Evolutionary conservation across 352 stramenopile species (phyloP).

Genomic region (Globisporangium spiculum): DNA sequence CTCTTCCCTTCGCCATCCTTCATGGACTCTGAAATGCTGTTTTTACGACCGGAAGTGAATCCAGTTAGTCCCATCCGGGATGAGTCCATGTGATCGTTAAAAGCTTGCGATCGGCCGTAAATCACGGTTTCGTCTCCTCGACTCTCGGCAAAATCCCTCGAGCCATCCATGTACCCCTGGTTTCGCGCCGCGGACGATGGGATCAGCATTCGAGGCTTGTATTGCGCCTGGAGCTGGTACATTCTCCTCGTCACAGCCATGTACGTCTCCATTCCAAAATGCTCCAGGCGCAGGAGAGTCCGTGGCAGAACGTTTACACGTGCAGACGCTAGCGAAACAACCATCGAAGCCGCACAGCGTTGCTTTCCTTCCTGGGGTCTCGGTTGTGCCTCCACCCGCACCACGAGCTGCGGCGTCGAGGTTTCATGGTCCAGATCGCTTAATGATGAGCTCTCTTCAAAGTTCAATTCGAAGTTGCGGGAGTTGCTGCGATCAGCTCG

Average conservation of each 20-base stretch:
- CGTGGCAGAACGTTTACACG: conserved; percentile 50
- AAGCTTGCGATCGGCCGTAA: conserved; percentile 1
- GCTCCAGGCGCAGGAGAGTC: conserved; percentile 50
- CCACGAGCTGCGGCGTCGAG: conserved; percentile 4
- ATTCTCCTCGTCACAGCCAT: conserved; percentile 41
- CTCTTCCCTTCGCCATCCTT: conserved; percentile 7
- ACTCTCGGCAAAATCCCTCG: conserved; percentile 24
- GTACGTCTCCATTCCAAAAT: conserved; percentile 52
- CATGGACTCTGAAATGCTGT: conserved; percentile 38
- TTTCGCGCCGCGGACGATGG: conserved; percentile 24
- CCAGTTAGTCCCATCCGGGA: conserved; percentile 3
- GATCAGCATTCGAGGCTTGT: conserved; percentile 30
- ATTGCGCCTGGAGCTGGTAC: conserved; percentile 39
- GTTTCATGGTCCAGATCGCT: neutral
- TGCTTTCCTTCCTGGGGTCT: neutral
- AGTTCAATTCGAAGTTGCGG: conserved; percentile 7
- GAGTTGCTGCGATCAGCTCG: conserved; percentile 3
- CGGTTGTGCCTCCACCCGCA: conserved; percentile 5
- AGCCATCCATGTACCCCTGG: conserved; percentile 28
- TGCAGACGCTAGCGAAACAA: conserved; percentile 32
- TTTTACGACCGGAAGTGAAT: conserved; percentile 24
- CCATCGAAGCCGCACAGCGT: conserved; percentile 6
- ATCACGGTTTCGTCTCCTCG: conserved; percentile 3
- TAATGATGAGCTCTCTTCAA: conserved; percentile 1
- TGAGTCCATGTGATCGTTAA: conserved; percentile 7